A percentile compares a stretch with the other conserved stretches of the same genome.
Evolutionary conservation across 2,329 filamentous ascomycete species (phyloP).

Genomic region (Myriangium duriaei): DNA sequence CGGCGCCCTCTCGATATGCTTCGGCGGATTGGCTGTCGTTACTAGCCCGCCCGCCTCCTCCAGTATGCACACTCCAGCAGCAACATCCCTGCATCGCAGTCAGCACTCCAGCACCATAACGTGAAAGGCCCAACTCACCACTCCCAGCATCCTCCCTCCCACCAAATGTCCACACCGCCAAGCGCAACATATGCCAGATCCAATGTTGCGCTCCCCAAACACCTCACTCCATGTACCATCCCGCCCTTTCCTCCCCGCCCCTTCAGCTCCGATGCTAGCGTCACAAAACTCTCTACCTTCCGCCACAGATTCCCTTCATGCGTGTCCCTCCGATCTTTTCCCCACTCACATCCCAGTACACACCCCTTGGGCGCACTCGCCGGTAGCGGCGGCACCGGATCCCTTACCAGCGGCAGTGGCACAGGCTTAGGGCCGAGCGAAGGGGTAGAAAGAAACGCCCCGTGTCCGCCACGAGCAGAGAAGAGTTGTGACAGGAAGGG

Average conservation of each 20-base stretch:
- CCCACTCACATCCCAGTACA: constrained; percentile 67
- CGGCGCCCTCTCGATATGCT: constrained; percentile 40
- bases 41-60: constrained; percentile 62
- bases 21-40: constrained; percentile 60
- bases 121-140: constrained; percentile 38
- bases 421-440: constrained; percentile 41
- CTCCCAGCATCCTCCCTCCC: constrained; percentile 67
- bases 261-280: constrained; percentile 56
- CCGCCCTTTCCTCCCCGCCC: constrained; percentile 54
- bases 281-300: constrained; percentile 64
- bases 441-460: constrained; percentile 45
- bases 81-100: constrained; percentile 48
- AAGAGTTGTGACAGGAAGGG: constrained; percentile 59
- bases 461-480: constrained; percentile 51
- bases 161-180: constrained; percentile 69
- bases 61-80: constrained; percentile 60
- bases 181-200: constrained; percentile 65
- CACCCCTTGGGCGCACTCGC: constrained; percentile 53
- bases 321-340: constrained; percentile 58
- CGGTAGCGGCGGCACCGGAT: constrained; percentile 52
- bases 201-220: constrained; percentile 58
- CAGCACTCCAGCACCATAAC: background rate
- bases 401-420: constrained; percentile 49
- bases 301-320: constrained; percentile 55
- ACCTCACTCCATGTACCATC: constrained; percentile 67